phyloP scores from a whole-genome alignment of 192 early-diverging fungal genomes.

The Coemansia sp. region DNA sequence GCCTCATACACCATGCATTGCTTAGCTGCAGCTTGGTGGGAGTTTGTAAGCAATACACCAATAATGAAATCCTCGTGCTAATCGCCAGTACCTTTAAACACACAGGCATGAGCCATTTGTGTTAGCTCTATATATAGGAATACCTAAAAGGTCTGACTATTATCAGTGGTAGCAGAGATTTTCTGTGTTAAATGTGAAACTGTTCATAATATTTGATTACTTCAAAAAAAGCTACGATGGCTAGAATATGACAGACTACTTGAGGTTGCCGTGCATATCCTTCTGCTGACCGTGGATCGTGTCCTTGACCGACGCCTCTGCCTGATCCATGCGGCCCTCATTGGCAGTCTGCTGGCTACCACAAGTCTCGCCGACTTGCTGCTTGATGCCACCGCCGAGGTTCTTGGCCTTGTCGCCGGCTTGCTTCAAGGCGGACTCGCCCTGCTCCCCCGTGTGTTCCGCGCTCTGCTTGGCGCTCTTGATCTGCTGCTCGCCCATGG shows the following conservation, averaged over 20 bases:
- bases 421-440: not conserved
- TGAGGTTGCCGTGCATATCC: not conserved
- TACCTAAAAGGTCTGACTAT: not conserved
- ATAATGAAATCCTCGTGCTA: too few relatives aligned
- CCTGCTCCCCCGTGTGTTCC: conserved; percentile 4
- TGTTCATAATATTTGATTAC: too few relatives aligned
- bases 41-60: too few relatives aligned
- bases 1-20: too few relatives aligned
- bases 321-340: conserved; percentile 20
- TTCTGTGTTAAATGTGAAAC: too few relatives aligned
- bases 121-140: too few relatives aligned
- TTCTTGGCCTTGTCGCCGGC: conserved; percentile 16
- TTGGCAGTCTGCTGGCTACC: conserved; percentile 10
- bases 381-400: not conserved
- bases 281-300: not conserved
- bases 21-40: too few relatives aligned
- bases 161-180: too few relatives aligned
- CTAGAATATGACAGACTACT: not conserved
- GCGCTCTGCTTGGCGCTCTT: not conserved
- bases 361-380: not conserved
- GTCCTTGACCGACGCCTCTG: conserved; percentile 12
- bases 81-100: too few relatives aligned
- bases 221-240: too few relatives aligned
- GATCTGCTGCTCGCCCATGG: conserved; percentile 7
- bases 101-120: too few relatives aligned